Base-by-base conservation (phyloP, 1,284 basidiomycete genomes). In the Leccinum pachyderme region DNA sequence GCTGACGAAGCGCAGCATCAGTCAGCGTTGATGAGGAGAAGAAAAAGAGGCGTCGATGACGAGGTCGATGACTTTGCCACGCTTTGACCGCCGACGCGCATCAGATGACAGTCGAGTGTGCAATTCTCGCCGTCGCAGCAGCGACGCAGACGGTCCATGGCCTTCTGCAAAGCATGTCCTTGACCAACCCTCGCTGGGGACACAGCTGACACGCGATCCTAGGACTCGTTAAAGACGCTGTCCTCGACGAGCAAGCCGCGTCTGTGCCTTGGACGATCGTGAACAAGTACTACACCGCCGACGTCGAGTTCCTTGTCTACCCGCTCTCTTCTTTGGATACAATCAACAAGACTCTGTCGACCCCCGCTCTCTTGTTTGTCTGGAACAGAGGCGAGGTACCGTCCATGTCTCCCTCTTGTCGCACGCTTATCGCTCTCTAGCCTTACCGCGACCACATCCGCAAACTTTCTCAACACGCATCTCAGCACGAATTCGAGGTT, bases 261-360 rank as follows among this genome's bases (percentile, higher is more conserved):
- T 60, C 57, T 31, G 71, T 89, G 32, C 85, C 84, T 12, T 94
- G 91, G 89, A 86, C 79, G 31, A 89, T 95, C 57, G 75, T 77
- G 56, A 94, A 95, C 76, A 89, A 84, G 70, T 95, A 95, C 72
- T 95, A 94, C 73, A 81, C 84, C 11, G 92, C 92, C 4, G 73
- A 81, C 52, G 87, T 94, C 6, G 80, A 84, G 53, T 89, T 94
- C 64, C 75, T 81, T 6, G 71, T 80, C n/a, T 74, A 77, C 53
- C 68, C 75, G 11, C 66, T 80, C 54, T 71, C 75, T 31, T 73
- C 76, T 9, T 71, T 80, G 52, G 66, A 64, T 47, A 66, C 74
- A 12, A 64, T 75, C 37, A 56, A 57, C 2, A 53, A 61, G n/a
- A 47, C 59, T 12, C 50, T 57, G 59, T 60, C 73, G 24, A 64